phyloP scores from a whole-genome alignment of 108 stramenopile species.

The Nitzschia putrida region DNA sequence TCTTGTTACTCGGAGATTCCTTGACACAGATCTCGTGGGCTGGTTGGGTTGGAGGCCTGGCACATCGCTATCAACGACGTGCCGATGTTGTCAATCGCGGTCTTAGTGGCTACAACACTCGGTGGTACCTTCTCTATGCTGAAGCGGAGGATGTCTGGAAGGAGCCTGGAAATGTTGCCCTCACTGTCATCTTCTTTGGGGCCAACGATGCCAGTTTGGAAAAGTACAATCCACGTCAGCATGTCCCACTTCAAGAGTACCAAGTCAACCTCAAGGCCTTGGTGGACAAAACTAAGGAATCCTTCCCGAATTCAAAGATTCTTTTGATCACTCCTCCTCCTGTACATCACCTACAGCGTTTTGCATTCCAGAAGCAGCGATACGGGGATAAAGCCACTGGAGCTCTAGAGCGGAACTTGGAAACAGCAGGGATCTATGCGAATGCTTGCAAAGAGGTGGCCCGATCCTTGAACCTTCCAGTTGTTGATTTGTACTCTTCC shows the following conservation, averaged over 20 bases:
- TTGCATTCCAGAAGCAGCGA: constrained; percentile 54
- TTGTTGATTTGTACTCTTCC: constrained; percentile 50
- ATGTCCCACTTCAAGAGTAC: constrained; percentile 71
- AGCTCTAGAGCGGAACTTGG: constrained; percentile 59
- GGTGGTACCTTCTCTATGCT: constrained; percentile 47
- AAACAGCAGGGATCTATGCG: constrained; percentile 54
- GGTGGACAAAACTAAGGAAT: constrained; percentile 39
- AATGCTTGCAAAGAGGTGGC: constrained; percentile 53
- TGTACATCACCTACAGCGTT: constrained; percentile 59
- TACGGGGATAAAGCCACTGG: constrained; percentile 71
- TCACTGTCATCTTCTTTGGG: constrained; percentile 69
- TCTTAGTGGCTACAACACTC: constrained; percentile 82
- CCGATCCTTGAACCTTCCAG: constrained; percentile 43
- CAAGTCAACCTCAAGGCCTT: constrained; percentile 61
- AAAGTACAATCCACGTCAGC: constrained; percentile 55
- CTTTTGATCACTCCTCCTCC: constrained; percentile 77
- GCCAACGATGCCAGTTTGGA: constrained; percentile 77
- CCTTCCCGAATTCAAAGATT: constrained; percentile 44
- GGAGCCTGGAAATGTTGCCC: constrained; percentile 31
- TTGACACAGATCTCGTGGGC: constrained; percentile 65
- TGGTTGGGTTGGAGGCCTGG: constrained; percentile 76
- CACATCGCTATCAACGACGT: constrained; percentile 71
- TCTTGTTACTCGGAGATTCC: constrained; percentile 81
- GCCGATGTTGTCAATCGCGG: constrained; percentile 83
- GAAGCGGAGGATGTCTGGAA: constrained; percentile 32